phyloP scores from a whole-genome alignment of 345 rosid genomes.

The Pseudoturritis turrita region DNA sequence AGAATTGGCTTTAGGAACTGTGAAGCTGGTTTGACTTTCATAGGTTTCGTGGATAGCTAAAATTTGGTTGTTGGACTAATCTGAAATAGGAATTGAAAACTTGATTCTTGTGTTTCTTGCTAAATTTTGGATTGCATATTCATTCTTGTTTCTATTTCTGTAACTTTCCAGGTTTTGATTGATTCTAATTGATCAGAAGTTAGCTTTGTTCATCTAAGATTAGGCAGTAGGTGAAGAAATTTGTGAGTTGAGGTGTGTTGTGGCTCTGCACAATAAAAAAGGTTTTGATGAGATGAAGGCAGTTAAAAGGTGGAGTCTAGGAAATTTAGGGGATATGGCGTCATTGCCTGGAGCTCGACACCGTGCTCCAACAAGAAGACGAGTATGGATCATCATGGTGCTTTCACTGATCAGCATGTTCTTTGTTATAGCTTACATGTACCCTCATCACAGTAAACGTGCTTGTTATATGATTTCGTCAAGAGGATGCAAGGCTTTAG shows the following conservation, averaged over 20 bases:
- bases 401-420: constrained; percentile 72
- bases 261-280: background rate
- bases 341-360: constrained; percentile 64
- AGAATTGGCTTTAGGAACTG: background rate
- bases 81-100: background rate
- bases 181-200: background rate
- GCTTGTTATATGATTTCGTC: constrained; percentile 84
- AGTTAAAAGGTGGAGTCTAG: constrained; percentile 62
- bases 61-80: constrained; percentile 13
- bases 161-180: constrained; percentile 12
- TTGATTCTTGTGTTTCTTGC: background rate
- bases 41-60: background rate
- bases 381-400: constrained; percentile 72
- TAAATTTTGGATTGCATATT: background rate
- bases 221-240: background rate
- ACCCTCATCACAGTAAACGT: constrained; percentile 67
- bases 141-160: constrained; percentile 7
- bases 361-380: constrained; percentile 68
- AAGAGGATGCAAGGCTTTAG: constrained; percentile 74
- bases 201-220: background rate
- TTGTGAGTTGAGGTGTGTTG: background rate
- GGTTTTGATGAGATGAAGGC: constrained; percentile 56
- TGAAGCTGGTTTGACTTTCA: constrained; percentile 22
- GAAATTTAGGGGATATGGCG: constrained; percentile 65
- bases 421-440: constrained; percentile 61